Conservation (phyloP, 2,329 filamentous ascomycete genomes). For the Fonsecaea pugnacius region DNA sequence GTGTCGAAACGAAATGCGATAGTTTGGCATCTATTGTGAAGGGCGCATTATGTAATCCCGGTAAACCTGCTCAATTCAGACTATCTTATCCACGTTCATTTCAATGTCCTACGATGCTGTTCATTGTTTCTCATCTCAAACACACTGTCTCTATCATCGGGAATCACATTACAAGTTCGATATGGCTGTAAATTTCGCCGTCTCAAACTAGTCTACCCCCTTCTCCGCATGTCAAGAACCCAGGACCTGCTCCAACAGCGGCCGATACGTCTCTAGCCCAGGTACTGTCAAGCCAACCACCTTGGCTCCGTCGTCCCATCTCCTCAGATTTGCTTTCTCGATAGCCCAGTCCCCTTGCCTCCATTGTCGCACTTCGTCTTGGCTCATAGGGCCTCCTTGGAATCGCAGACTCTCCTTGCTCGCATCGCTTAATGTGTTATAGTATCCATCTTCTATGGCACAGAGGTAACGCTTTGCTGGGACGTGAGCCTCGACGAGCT, state of each 20-base stretch:
- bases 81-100: not conserved
- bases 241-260: constrained; percentile 7
- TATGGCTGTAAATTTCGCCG: not conserved
- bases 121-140: not conserved
- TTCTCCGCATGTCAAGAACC: not conserved
- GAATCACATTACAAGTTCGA: not conserved
- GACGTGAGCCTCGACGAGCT: constrained; percentile 41
- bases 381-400: constrained; percentile 37
- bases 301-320: constrained; percentile 40
- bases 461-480: constrained; percentile 42
- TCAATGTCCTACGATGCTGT: not conserved
- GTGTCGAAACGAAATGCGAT: not conserved
- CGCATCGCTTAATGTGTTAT: constrained; percentile 39
- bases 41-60: not conserved
- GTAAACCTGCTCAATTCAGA: not conserved
- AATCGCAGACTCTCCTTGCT: constrained; percentile 39
- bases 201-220: not conserved
- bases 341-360: constrained; percentile 35
- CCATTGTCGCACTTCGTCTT: constrained; percentile 32
- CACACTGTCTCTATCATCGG: not conserved
- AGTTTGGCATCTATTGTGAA: too few relatives aligned
- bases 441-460: constrained; percentile 37
- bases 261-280: constrained; percentile 14
- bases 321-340: constrained; percentile 37
- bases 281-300: constrained; percentile 31